Evolutionary conservation across 768 basidiomycete genomes (phyloP).

Genomic region (Dentipellis sp.): DNA sequence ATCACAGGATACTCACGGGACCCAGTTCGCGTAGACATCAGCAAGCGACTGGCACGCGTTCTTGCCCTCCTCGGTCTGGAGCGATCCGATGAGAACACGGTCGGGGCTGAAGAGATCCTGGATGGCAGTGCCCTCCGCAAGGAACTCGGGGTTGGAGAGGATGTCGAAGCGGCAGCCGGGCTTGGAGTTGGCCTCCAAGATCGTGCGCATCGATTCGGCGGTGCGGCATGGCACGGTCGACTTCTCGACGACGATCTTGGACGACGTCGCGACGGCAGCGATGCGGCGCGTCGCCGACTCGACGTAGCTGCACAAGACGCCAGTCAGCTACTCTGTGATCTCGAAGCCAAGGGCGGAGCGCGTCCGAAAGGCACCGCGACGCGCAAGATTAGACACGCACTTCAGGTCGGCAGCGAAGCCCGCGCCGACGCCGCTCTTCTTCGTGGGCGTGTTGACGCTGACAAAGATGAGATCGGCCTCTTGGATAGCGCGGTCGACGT

Average conservation of each 20-base stretch:
- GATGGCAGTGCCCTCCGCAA: slow-evolving; percentile 98
- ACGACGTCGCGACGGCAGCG: slow-evolving; percentile 79
- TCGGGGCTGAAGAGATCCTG: slow-evolving; percentile 82
- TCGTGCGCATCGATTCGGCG: slow-evolving; percentile 98
- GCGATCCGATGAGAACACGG: slow-evolving; percentile 94
- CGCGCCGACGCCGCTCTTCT: slow-evolving; percentile 95
- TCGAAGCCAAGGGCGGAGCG: neutral
- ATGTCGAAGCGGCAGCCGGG: slow-evolving; percentile 91
- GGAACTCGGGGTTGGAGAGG: slow-evolving; percentile 98
- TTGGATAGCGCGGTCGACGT: slow-evolving; percentile 85
- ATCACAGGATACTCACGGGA: slow-evolving; percentile 53
- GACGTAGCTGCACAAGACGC: slow-evolving; percentile 61
- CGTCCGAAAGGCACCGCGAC: neutral
- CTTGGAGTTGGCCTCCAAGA: slow-evolving; percentile 96
- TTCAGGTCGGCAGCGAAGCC: slow-evolving; percentile 98
- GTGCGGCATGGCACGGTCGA: slow-evolving; percentile 99
- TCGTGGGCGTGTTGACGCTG: slow-evolving; percentile 97
- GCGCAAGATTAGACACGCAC: slow-evolving; percentile 35
- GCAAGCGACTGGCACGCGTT: slow-evolving; percentile 69
- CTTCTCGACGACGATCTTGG: slow-evolving; percentile 99
- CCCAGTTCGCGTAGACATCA: slow-evolving; percentile 93
- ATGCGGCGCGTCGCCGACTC: slow-evolving; percentile 96
- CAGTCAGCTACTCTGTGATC: slow-evolving; percentile 3
- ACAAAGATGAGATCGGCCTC: slow-evolving; percentile 99
- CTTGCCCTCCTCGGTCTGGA: slow-evolving; percentile 81